Base-by-base conservation (phyloP, 352 stramenopile species). In the Labyrinthula sp. region DNA sequence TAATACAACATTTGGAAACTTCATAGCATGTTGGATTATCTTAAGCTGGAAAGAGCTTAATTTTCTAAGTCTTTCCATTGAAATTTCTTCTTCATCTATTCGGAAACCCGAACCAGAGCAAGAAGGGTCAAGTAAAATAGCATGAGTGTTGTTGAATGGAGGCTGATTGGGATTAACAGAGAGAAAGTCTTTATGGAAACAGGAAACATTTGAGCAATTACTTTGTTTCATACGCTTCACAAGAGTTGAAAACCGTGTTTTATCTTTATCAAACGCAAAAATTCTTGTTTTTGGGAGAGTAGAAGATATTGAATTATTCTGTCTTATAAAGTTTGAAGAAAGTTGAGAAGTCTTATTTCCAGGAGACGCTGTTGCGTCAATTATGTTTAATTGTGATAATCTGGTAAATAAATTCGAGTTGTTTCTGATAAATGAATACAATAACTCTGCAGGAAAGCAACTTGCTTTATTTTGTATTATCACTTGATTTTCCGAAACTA, bases 331-430 rank as follows among this genome's bases (percentile, higher is more conserved):
- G 72, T 65, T 15, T 72, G 52, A 10, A 63, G 61, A 29, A 9
- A 91, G 63, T 63, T 98, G 87, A 58, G 76, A 89, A 12, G 89
- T 96, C 65, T 98, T 98, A 66, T 97, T 98, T 10, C 89, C 89
- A 5, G 89, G 89, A 10, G 89, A 86, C 3, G 87, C 82, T 58
- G 85, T 96, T 2, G 86, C 86, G 63, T 98, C 89, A 31, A 93
- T 80, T 1, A 91, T 71, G 50, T 89, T 26, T 10, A 56, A 46
- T 7, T 23, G 47, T 73, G 10, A 71, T 73, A 58, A 25, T 24
- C 2, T 15, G 6, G 23, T 3, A 18, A 8, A 14, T 14, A 29
- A 9, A 2, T 6, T 1, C 0, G 8, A n/a, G n/a, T 4, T 2
- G 14, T 40, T 38, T 21, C 12, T 12, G 24, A 18, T 22, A 5